phyloP scores from a whole-genome alignment of 768 basidiomycete species.

The Amanita molliuscula region DNA sequence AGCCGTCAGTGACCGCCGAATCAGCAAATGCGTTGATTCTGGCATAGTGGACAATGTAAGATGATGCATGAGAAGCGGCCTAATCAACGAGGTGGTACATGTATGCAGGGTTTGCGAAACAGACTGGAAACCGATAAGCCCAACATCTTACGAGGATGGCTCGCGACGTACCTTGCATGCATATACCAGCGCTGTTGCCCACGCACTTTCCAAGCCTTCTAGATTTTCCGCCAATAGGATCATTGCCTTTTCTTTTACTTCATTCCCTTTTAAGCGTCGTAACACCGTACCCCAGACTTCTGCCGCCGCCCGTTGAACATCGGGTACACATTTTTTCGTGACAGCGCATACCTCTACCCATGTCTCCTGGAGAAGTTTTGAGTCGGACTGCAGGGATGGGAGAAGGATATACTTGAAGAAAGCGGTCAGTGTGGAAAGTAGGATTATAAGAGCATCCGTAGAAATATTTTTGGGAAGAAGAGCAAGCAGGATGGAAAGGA shows the following conservation, averaged over 20 bases:
- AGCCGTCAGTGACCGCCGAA: conserved; percentile 69
- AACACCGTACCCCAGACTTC: conserved; percentile 83
- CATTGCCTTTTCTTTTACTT: conserved; percentile 46
- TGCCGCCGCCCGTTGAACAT: conserved; percentile 68
- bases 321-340: conserved; percentile 51
- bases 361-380: conserved; percentile 37
- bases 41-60: conserved; percentile 27
- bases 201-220: conserved; percentile 46
- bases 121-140: conserved; percentile 35
- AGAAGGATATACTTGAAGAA: conserved; percentile 69
- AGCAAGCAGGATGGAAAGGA: conserved; percentile 45
- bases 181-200: conserved; percentile 65
- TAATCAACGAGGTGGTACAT: conserved; percentile 51
- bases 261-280: conserved; percentile 51
- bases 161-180: conserved; percentile 56
- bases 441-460: conserved; percentile 44
- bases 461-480: conserved; percentile 52
- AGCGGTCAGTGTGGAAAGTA: conserved; percentile 58
- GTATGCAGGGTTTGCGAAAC: conserved; percentile 79
- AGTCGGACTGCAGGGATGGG: conserved; percentile 42
- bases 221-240: conserved; percentile 40
- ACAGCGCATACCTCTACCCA: conserved; percentile 44
- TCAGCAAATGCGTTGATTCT: conserved; percentile 37
- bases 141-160: background rate
- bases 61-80: conserved; percentile 46